Conservation (phyloP, 139 green algal species). For the Chlorella sp. region DNA sequence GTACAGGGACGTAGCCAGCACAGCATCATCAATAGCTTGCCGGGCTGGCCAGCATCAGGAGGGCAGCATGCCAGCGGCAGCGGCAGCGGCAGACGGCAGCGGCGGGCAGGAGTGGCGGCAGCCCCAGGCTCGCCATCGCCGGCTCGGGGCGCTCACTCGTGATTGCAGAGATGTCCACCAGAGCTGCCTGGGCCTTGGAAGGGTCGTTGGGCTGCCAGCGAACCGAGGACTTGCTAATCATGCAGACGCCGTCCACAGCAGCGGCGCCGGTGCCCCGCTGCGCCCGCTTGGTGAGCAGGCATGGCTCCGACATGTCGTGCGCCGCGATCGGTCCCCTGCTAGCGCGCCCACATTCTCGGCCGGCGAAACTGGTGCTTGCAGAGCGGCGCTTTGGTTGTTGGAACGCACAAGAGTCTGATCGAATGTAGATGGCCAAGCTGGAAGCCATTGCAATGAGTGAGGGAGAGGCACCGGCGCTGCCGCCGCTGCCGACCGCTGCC, state of each 20-base stretch:
- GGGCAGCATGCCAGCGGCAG: background rate
- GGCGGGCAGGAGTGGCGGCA: background rate
- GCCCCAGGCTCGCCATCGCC: background rate
- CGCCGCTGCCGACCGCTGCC: background rate
- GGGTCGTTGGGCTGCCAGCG: slow-evolving; percentile 43
- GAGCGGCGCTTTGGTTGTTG: too few relatives aligned
- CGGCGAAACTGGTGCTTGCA: too few relatives aligned
- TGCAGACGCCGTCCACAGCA: slow-evolving; percentile 18
- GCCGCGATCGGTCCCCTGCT: background rate
- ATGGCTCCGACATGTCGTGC: background rate
- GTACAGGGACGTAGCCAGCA: too few relatives aligned
- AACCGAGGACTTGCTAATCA: slow-evolving; percentile 10
- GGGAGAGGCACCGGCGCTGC: background rate
- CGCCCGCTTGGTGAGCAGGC: slow-evolving; percentile 32
- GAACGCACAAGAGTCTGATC: too few relatives aligned
- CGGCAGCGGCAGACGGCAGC: background rate
- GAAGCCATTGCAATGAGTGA: too few relatives aligned
- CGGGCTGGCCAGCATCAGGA: too few relatives aligned
- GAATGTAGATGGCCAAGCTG: too few relatives aligned
- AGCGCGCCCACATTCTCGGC: too few relatives aligned
- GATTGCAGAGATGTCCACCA: slow-evolving; percentile 31
- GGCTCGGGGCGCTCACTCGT: slow-evolving; percentile 24
- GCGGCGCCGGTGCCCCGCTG: background rate
- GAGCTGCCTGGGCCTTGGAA: background rate
- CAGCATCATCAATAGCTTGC: too few relatives aligned